Conservation (phyloP, 2,329 filamentous ascomycete species). For the Xylariaceae sp. region DNA sequence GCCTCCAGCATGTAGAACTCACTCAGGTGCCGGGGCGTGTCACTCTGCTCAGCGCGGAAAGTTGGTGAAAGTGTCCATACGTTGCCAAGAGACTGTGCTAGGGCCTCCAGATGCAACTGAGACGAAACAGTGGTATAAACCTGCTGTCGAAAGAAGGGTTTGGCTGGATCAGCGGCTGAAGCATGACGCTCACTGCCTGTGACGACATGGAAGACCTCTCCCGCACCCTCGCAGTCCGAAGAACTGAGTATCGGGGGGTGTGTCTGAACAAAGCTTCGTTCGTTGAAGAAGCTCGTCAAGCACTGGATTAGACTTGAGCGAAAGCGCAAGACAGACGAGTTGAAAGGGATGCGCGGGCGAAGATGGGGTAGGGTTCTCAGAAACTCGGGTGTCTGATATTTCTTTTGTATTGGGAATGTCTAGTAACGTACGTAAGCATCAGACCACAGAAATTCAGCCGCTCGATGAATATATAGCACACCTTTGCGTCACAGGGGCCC, state of each 20-base stretch:
- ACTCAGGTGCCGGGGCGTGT: constrained; percentile 87
- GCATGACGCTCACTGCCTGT: constrained; percentile 34
- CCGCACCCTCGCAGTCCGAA: constrained; percentile 93
- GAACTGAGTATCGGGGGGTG: constrained; percentile 94
- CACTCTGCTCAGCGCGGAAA: constrained; percentile 88
- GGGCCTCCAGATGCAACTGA: constrained; percentile 88
- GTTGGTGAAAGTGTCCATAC: constrained; percentile 94
- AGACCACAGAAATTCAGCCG: constrained; percentile 15
- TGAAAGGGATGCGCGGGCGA: constrained; percentile 72
- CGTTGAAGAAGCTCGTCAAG: constrained; percentile 69
- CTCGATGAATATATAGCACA: constrained; percentile 40
- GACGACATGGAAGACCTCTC: constrained; percentile 78
- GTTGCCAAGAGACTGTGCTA: constrained; percentile 79
- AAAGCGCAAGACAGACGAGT: constrained; percentile 73
- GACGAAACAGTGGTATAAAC: constrained; percentile 96
- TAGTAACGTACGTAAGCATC: constrained; percentile 37
- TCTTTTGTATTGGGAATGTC: constrained; percentile 93
- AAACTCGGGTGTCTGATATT: constrained; percentile 86
- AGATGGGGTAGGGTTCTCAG: constrained; percentile 85
- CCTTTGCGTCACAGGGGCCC: constrained; percentile 73
- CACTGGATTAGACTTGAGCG: constrained; percentile 73
- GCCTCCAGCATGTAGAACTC: constrained; percentile 99
- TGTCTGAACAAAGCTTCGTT: constrained; percentile 68
- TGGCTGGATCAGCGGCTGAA: constrained; percentile 35
- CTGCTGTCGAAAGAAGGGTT: constrained; percentile 72